Evolutionary conservation across 2,329 filamentous ascomycete species (phyloP).

Genomic region (Aspergillus sp.): DNA sequence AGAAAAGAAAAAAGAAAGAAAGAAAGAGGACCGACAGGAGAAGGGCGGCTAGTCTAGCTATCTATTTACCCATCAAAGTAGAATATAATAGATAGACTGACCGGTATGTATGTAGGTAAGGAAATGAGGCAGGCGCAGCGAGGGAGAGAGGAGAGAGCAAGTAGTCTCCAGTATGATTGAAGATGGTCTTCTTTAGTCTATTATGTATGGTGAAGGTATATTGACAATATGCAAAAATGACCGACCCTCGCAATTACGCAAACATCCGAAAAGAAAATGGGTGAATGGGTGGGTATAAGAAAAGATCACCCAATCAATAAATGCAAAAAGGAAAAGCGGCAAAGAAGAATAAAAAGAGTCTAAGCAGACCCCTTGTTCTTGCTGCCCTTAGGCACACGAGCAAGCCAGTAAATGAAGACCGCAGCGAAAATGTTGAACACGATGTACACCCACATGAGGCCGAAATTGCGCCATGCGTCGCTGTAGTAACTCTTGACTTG

Average conservation of each 20-base stretch:
- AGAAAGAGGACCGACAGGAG: background rate
- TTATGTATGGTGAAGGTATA: conserved; percentile 5
- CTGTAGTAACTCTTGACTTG: conserved; percentile 43
- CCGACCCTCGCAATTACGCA: background rate
- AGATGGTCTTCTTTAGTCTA: conserved; percentile 1
- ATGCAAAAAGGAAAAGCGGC: background rate
- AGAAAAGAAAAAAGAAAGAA: background rate
- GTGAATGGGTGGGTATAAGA: background rate
- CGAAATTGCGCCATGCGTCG: conserved; percentile 68
- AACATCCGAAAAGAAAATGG: background rate
- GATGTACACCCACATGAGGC: conserved; percentile 67
- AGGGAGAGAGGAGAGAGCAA: background rate
- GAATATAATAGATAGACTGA: background rate
- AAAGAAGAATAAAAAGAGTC: background rate
- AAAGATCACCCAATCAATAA: background rate
- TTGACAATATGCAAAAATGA: background rate
- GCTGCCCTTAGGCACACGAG: conserved; percentile 53
- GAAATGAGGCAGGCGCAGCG: background rate
- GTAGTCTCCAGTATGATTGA: background rate
- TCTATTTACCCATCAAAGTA: background rate
- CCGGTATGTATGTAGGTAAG: background rate
- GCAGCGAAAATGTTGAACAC: conserved; percentile 62
- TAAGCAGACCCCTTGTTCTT: conserved; percentile 22
- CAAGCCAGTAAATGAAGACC: conserved; percentile 62
- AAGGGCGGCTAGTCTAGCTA: background rate